Percentiles rank a stretch among this genome's conserved stretches.
phyloP scores from a whole-genome alignment of 306 rosid species.

The Argentina anserina region DNA sequence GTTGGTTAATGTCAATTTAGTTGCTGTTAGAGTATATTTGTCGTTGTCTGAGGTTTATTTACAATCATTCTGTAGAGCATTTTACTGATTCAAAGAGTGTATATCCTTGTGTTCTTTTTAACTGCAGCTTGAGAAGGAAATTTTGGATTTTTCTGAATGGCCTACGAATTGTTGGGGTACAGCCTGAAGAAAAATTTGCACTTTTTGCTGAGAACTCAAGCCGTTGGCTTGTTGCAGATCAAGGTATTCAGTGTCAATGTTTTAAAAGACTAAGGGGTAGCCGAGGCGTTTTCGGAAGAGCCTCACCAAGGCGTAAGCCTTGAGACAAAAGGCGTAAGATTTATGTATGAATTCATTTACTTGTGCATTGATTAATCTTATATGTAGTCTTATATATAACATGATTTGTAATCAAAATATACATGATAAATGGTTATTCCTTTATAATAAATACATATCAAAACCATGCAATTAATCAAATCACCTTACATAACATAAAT shows the following conservation, averaged over 20 bases:
- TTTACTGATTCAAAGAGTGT: background rate
- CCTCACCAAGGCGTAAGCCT: no score
- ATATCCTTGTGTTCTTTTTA: conserved; percentile 6
- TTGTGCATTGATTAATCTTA: no score
- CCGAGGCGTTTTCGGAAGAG: no score
- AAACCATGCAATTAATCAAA: no score
- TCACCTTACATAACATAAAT: no score
- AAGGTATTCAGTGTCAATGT: conserved; percentile 51
- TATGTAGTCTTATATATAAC: no score
- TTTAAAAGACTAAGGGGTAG: no score
- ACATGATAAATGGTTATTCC: no score
- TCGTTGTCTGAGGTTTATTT: background rate
- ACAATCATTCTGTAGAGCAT: background rate
- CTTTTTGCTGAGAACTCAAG: conserved; percentile 83
- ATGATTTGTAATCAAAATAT: no score
- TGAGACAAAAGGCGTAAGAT: no score
- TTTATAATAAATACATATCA: no score
- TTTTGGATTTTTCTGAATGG: conserved; percentile 77
- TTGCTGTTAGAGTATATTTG: background rate
- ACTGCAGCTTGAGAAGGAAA: conserved; percentile 69
- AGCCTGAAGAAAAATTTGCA: conserved; percentile 66
- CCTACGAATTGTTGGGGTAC: conserved; percentile 63
- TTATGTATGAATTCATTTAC: no score
- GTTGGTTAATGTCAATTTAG: background rate
- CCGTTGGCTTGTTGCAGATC: conserved; percentile 91